These are phyloP conservation scores for Cynanchum wilfordii DNA, from an alignment of 257 asterid genomes.

Conservation along the genomic window DNA sequence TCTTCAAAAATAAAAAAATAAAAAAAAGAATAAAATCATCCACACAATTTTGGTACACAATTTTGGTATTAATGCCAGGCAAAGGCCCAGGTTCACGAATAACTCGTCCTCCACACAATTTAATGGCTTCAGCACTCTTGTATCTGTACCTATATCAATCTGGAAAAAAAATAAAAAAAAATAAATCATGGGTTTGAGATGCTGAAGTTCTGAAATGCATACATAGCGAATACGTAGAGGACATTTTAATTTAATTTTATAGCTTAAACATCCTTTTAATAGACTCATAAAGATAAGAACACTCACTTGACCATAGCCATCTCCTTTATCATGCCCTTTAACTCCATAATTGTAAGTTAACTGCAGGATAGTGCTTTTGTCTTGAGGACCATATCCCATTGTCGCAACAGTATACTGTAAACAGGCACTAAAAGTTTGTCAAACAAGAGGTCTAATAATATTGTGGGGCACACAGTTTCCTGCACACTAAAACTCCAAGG, in stretches of 20 bases:
- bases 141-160: constrained; percentile 37
- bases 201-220: background rate
- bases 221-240: background rate
- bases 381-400: too few species aligned
- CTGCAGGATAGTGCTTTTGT: too few species aligned
- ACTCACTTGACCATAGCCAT: constrained; percentile 72
- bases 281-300: constrained; percentile 3
- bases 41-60: too few species aligned
- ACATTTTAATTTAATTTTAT: background rate
- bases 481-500: background rate
- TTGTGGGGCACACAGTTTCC: background rate
- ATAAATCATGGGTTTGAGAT: background rate
- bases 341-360: too few species aligned
- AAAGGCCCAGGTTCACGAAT: constrained; percentile 38
- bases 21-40: too few species aligned
- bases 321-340: constrained; percentile 74
- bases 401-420: too few species aligned
- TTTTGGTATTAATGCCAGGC: too few species aligned
- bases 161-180: constrained; percentile 15
- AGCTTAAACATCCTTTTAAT: background rate
- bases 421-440: too few species aligned
- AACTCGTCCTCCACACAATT: constrained; percentile 27
- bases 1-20: too few species aligned
- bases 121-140: constrained; percentile 30
- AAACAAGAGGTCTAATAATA: background rate